Conservation (phyloP, 2,329 filamentous ascomycete genomes). For the Trichophyton verrucosum region DNA sequence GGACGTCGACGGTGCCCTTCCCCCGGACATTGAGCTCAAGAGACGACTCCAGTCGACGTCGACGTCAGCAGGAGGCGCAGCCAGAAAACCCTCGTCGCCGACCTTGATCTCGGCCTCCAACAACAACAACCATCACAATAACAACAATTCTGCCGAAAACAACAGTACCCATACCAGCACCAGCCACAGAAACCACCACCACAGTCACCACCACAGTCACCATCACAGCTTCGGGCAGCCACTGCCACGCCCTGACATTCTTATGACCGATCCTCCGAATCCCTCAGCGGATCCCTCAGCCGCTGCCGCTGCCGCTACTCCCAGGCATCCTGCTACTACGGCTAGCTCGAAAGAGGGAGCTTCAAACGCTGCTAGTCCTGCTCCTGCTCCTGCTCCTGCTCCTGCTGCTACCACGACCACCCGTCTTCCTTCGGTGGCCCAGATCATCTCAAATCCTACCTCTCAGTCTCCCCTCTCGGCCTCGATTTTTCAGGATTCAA, state of each 20-base stretch:
- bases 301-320: neutral
- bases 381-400: no score
- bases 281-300: neutral
- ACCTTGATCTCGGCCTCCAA: neutral
- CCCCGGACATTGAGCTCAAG: neutral
- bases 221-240: neutral
- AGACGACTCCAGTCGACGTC: neutral
- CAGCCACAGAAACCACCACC: neutral
- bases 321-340: neutral
- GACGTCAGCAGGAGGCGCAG: neutral
- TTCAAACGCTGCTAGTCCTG: neutral
- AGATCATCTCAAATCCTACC: constrained; percentile 2
- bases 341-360: neutral
- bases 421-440: neutral
- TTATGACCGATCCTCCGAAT: neutral
- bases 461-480: neutral
- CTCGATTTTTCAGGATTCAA: neutral
- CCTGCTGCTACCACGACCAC: neutral
- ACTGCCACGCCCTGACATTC: neutral
- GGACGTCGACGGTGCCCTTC: neutral
- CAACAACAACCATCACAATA: neutral
- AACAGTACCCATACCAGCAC: neutral
- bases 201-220: neutral
- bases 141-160: neutral
- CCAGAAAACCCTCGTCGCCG: neutral